phyloP scores from a whole-genome alignment of 352 stramenopile species.

The Phytophthora pluvialis region DNA sequence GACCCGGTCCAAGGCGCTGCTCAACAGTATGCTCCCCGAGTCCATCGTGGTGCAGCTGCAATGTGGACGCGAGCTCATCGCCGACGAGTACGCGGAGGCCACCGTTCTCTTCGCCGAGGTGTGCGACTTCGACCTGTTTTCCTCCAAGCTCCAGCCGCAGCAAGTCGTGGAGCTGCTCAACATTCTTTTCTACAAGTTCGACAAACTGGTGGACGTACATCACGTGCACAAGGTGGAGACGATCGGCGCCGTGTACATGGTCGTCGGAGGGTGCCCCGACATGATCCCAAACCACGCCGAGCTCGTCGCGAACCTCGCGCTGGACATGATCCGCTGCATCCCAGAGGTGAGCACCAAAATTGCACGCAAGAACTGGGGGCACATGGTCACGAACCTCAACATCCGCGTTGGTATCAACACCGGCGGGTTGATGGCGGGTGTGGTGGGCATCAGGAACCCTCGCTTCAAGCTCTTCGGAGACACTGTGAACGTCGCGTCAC shows the following conservation, averaged over 20 bases:
- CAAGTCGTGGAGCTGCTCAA: conserved; percentile 91
- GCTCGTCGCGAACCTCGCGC: conserved; percentile 78
- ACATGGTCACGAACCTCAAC: conserved; percentile 75
- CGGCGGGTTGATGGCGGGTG: conserved; percentile 82
- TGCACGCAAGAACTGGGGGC: conserved; percentile 69
- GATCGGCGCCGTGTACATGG: conserved; percentile 92
- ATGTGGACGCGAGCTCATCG: conserved; percentile 81
- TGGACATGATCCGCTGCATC: conserved; percentile 84
- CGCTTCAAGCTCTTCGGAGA: conserved; percentile 91
- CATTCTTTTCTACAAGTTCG: conserved; percentile 91
- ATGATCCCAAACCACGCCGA: conserved; percentile 77
- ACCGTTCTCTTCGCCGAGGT: conserved; percentile 86
- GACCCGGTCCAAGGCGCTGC: conserved; percentile 73
- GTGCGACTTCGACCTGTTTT: conserved; percentile 89
- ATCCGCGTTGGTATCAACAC: conserved; percentile 91
- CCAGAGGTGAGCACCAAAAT: conserved; percentile 79
- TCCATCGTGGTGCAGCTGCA: conserved; percentile 80
- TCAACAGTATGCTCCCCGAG: conserved; percentile 87
- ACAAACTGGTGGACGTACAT: conserved; percentile 87
- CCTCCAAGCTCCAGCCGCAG: conserved; percentile 74
- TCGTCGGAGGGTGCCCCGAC: conserved; percentile 81
- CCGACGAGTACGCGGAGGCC: conserved; percentile 74
- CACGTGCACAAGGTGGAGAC: conserved; percentile 93
- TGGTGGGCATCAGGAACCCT: conserved; percentile 85
- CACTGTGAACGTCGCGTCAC: conserved; percentile 86